Evolutionary conservation across 163 green algal genomes (phyloP).

Genomic region (Chlamydomonas reinhardtii): DNA sequence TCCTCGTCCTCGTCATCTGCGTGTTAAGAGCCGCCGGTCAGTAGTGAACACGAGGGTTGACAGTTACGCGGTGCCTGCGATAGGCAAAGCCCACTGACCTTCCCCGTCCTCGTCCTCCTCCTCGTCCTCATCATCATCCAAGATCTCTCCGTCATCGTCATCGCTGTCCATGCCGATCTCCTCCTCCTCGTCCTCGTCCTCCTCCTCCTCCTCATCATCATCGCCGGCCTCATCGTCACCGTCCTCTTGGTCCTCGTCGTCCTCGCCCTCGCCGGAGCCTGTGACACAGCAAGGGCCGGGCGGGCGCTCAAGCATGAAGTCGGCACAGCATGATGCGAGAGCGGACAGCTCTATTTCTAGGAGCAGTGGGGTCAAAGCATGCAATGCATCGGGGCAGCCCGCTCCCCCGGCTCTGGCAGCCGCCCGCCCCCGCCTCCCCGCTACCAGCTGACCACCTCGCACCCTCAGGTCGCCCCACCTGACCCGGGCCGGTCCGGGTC

Average conservation of each 20-base stretch:
- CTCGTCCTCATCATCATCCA: constrained; percentile 2
- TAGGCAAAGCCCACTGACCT: not conserved
- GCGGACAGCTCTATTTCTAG: too few relatives aligned
- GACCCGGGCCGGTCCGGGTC: not conserved
- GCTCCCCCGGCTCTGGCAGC: too few relatives aligned
- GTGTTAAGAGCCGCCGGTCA: not conserved
- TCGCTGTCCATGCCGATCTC: constrained; percentile 43
- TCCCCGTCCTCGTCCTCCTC: constrained; percentile 29
- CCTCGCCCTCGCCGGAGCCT: constrained; percentile 10
- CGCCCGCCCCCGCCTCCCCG: too few relatives aligned
- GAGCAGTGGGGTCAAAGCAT: too few relatives aligned
- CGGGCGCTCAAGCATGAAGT: too few relatives aligned
- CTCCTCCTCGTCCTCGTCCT: constrained; percentile 6
- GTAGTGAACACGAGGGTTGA: too few relatives aligned
- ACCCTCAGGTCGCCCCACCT: not conserved
- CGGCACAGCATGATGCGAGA: too few relatives aligned
- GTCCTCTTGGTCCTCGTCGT: not conserved
- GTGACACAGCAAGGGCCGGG: not conserved
- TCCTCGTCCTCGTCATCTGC: constrained; percentile 18
- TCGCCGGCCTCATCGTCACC: not conserved
- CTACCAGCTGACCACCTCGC: too few relatives aligned
- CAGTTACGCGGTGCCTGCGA: too few relatives aligned
- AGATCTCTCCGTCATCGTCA: constrained; percentile 21
- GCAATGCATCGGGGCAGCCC: too few relatives aligned
- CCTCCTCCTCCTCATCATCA: constrained; percentile 30